A percentile compares a stretch with the other conserved stretches of the same genome.
Conservation (phyloP, 2,329 filamentous ascomycete species). For the Trichoderma lentiforme region DNA sequence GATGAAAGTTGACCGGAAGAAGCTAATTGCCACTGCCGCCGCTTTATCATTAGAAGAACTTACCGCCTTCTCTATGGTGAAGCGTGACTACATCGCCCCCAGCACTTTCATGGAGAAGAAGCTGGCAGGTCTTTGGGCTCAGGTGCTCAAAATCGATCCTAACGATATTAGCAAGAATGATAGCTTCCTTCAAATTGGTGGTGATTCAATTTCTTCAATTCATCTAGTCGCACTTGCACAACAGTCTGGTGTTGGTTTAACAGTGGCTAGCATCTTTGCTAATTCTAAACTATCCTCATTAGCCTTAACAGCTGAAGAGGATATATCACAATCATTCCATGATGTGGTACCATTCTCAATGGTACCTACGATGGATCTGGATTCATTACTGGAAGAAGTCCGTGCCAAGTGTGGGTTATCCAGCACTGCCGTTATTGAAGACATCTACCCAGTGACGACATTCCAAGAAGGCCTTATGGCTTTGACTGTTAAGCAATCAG, state of each 20-base stretch:
- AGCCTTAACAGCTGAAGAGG: neutral
- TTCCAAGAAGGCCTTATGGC: slow-evolving; percentile 39
- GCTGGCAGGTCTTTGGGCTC: slow-evolving; percentile 2
- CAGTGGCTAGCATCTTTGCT: neutral
- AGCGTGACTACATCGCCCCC: slow-evolving; percentile 15
- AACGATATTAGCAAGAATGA: slow-evolving; percentile 18
- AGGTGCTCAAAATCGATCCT: neutral
- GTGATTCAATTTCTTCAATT: slow-evolving; percentile 37
- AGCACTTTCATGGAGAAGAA: neutral
- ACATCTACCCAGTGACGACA: slow-evolving; percentile 38
- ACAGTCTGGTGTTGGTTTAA: neutral
- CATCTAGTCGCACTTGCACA: slow-evolving; percentile 3
- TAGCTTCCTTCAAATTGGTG: slow-evolving; percentile 41
- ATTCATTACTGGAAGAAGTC: neutral
- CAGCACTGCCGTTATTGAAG: slow-evolving; percentile 8
- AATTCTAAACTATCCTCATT: neutral
- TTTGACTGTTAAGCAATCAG: slow-evolving; percentile 24
- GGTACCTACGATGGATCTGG: neutral
- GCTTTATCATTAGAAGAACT: neutral
- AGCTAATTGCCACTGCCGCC: neutral
- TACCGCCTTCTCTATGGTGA: neutral
- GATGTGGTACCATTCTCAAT: neutral
- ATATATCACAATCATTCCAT: neutral
- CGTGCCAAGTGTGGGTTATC: neutral
- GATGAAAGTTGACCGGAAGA: slow-evolving; percentile 22